These are phyloP conservation scores for Passiflora organensis DNA, from an alignment of 345 rosid species.

Conservation along the genomic window DNA sequence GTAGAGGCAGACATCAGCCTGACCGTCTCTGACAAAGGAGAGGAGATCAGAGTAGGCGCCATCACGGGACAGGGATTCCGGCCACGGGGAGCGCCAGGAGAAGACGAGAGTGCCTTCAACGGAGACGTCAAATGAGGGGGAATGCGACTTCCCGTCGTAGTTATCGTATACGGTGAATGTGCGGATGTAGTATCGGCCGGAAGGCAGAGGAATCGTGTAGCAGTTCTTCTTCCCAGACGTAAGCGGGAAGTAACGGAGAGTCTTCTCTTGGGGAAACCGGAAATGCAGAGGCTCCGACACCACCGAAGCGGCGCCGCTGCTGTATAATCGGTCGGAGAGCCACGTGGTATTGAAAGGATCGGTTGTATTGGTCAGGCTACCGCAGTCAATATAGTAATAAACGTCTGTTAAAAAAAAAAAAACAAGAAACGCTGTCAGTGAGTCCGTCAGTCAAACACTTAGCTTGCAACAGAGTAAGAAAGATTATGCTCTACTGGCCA, in stretches of 20 bases:
- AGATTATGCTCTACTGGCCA: no score
- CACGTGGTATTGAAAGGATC: slow-evolving; percentile 74
- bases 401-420: slow-evolving; percentile 34
- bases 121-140: slow-evolving; percentile 85
- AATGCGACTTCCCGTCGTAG: slow-evolving; percentile 79
- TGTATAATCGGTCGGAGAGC: slow-evolving; percentile 74
- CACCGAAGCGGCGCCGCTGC: slow-evolving; percentile 57
- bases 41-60: slow-evolving; percentile 96
- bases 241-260: slow-evolving; percentile 80
- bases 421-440: background rate
- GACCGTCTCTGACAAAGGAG: slow-evolving; percentile 69
- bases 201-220: slow-evolving; percentile 71
- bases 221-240: slow-evolving; percentile 96
- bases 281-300: slow-evolving; percentile 94
- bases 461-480: no score
- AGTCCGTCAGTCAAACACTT: no score
- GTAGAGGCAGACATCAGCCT: slow-evolving; percentile 82
- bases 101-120: slow-evolving; percentile 88
- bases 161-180: slow-evolving; percentile 96
- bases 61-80: slow-evolving; percentile 45
- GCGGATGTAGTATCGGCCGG: slow-evolving; percentile 79
- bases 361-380: slow-evolving; percentile 43
- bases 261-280: slow-evolving; percentile 55
- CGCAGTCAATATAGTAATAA: slow-evolving; percentile 79
- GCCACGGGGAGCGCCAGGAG: slow-evolving; percentile 94